Evolutionary conservation across 176 grass and related monocot genomes (phyloP).

Genomic region (Triticum monococcum): DNA sequence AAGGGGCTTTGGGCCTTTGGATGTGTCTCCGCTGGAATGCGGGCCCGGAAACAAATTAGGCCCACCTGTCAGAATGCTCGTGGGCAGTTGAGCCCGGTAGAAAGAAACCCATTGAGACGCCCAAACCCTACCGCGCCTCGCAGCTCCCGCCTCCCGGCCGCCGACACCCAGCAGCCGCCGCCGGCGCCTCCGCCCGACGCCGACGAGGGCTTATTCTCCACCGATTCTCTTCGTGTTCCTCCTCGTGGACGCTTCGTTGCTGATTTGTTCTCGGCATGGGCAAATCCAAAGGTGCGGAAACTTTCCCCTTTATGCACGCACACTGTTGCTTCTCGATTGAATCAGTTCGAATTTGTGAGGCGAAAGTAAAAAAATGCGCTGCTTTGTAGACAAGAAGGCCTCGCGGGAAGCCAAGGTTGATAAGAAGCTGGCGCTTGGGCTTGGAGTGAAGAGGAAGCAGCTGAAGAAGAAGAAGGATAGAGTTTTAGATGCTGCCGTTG

Average conservation of each 20-base stretch:
- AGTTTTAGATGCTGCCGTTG: conserved; percentile 14
- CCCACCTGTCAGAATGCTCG: not conserved
- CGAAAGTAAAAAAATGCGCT: not conserved
- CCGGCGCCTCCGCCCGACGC: not conserved
- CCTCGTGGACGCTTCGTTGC: not conserved
- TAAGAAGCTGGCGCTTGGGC: conserved; percentile 53
- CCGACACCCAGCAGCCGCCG: not conserved
- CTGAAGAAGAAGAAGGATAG: conserved; percentile 65
- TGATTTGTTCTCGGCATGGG: conserved; percentile 38
- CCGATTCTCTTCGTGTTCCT: not conserved
- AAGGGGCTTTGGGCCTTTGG: conserved; percentile 5
- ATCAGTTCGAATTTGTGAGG: not conserved
- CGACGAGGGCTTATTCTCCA: not conserved
- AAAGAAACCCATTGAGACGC: not conserved
- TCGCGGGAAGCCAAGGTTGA: conserved; percentile 32
- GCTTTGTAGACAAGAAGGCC: conserved; percentile 51
- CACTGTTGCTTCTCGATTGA: not conserved
- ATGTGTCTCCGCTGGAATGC: not conserved
- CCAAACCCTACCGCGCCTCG: conserved; percentile 17
- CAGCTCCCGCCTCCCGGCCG: not conserved
- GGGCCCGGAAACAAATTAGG: not conserved
- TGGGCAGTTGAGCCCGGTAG: not conserved
- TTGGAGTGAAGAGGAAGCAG: conserved; percentile 60
- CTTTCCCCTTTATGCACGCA: not conserved
- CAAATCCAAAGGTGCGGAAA: conserved; percentile 39